Evolutionary conservation across 1,284 basidiomycete genomes (phyloP).

Genomic region (Cryptococcus neoformans): DNA sequence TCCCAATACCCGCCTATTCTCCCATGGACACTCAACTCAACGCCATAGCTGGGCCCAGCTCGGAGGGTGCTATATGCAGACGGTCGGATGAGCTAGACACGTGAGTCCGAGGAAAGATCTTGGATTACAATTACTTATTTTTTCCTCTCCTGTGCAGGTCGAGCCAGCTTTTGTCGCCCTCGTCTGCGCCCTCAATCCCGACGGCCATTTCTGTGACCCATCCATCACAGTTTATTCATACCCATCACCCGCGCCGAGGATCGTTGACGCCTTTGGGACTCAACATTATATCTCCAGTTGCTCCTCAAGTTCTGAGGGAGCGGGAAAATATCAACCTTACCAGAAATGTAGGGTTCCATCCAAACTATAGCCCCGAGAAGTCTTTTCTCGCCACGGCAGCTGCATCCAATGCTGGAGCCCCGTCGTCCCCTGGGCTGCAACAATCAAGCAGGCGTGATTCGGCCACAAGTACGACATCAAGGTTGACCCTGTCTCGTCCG

Average conservation of each 20-base stretch:
- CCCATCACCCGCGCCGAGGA: conserved; percentile 47
- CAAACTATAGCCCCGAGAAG: not conserved
- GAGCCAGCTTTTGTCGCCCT: conserved; percentile 23
- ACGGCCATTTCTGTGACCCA: conserved; percentile 42
- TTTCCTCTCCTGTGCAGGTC: conserved; percentile 1
- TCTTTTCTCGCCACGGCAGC: not conserved
- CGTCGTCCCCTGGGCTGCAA: too few relatives aligned
- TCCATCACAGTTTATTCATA: conserved; percentile 49
- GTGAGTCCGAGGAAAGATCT: conserved; percentile 8
- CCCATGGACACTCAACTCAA: conserved; percentile 7
- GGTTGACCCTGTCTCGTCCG: conserved; percentile 36
- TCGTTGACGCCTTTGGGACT: conserved; percentile 47
- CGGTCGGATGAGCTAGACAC: conserved; percentile 4
- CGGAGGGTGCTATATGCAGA: conserved; percentile 24
- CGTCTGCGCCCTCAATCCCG: conserved; percentile 44
- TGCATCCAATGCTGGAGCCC: not conserved
- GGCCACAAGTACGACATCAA: conserved; percentile 33
- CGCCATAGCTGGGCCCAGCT: conserved; percentile 28
- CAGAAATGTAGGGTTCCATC: conserved; percentile 31
- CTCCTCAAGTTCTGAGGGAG: conserved; percentile 20
- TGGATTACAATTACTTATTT: not conserved
- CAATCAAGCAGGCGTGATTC: conserved; percentile 18
- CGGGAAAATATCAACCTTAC: conserved; percentile 9
- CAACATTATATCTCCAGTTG: conserved; percentile 46
- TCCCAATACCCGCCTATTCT: conserved; percentile 14